Evolutionary conservation across 2,329 filamentous ascomycete species (phyloP), one percentile per base, ranked within the genome.

Genomic region (Alternaria consortialis): DNA sequence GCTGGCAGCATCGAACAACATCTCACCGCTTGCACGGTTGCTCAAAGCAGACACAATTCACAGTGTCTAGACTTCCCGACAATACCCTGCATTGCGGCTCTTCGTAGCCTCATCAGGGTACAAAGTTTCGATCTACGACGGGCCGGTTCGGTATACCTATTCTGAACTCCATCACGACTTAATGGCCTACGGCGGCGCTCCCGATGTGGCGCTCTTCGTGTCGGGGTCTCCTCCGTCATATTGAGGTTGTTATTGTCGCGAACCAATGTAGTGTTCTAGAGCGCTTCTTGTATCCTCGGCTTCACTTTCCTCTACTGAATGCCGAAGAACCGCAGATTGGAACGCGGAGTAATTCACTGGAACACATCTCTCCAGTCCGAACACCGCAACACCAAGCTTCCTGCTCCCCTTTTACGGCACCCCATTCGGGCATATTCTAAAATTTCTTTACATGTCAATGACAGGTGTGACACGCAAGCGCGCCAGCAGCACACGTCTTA

Each of bases 31-130:
- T 44, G 44, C 54, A 25, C 25, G 32, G 27, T 34, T 40, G 39
- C 51, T 54, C 29, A 15, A 32, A 44, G 29, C 31, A 44, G 46
- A 50, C 31, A 47, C 12, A 36, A 40, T 29, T 48, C 31, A 25
- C 32, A 5, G 47, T 32, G 43, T 54, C 44, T 42, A 63, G 53
- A 53, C 48, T 47, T 47, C 37, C 11, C 25, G 47, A 23, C 17
- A 13, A 29, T 51, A 44, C 59, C 53, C 56, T 70, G 62, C 62
- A 58, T 59, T 58, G 59, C 56, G 56, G 61, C 56, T 63, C 52
- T 48, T 34, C 27, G 31, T 39, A 44, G 54, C 53, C 56, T 58
- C 32, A 44, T 58, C 48, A 48, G 12, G 46, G 52, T 53, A 47
- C 46, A 44, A 48, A 46, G 43, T 39, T 56, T 50, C 42, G 7